phyloP scores from a whole-genome alignment of 768 basidiomycete species.

The Tricholoma bakamatsutake region DNA sequence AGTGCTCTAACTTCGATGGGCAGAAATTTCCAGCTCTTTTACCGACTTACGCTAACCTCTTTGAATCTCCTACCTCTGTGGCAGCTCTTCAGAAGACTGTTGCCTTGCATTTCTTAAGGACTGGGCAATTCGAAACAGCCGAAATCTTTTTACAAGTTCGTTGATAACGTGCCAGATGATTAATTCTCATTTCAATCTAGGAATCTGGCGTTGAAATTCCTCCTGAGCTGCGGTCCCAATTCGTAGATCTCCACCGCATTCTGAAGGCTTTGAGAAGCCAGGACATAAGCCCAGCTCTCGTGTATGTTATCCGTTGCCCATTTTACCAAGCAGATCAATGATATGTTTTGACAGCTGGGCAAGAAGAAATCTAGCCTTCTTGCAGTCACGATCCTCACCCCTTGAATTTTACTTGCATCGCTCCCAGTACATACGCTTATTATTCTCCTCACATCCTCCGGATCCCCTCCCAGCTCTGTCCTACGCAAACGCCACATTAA shows the following conservation, averaged over 20 bases:
- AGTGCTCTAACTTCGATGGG: slow-evolving; percentile 5
- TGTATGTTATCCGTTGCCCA: slow-evolving; percentile 32
- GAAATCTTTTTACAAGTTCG: slow-evolving; percentile 68
- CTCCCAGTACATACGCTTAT: slow-evolving; percentile 80
- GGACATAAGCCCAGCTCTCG: slow-evolving; percentile 73
- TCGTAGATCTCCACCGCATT: slow-evolving; percentile 68
- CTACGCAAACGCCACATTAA: slow-evolving; percentile 68
- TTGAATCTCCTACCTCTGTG: slow-evolving; percentile 53
- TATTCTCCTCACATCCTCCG: slow-evolving; percentile 57
- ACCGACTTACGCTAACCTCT: slow-evolving; percentile 63
- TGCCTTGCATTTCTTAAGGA: slow-evolving; percentile 72
- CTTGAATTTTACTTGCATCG: slow-evolving; percentile 90
- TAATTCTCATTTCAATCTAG: slow-evolving; percentile 28
- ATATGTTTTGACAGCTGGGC: slow-evolving; percentile 63
- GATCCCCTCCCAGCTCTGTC: slow-evolving; percentile 54
- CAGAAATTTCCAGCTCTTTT: slow-evolving; percentile 57
- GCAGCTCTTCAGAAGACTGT: slow-evolving; percentile 64
- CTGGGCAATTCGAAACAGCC: slow-evolving; percentile 74
- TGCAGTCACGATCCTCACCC: slow-evolving; percentile 65
- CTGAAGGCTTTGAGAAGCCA: slow-evolving; percentile 58
- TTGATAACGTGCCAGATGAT: slow-evolving; percentile 5
- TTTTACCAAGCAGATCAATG: slow-evolving; percentile 1
- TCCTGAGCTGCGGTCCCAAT: slow-evolving; percentile 44
- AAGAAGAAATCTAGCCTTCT: slow-evolving; percentile 54
- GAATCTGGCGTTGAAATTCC: slow-evolving; percentile 62